Evolutionary conservation across 441 rosid species (phyloP).

Genomic region (Viola pubescens): DNA sequence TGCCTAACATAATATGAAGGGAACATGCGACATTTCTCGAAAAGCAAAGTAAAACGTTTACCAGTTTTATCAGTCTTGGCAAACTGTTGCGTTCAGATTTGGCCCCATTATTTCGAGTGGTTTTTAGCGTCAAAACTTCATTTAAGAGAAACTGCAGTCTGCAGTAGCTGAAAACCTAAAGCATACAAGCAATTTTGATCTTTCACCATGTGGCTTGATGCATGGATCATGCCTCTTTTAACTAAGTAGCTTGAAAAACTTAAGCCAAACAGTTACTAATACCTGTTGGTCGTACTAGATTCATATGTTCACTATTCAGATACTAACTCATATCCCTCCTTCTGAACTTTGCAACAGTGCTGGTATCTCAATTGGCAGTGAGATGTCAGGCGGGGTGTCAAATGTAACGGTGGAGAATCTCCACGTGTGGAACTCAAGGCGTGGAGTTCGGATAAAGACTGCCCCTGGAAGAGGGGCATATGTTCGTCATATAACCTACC

Average conservation of each 20-base stretch:
- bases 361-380: conserved; percentile 90
- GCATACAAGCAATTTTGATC: neutral
- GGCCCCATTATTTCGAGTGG: too few relatives aligned
- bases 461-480: conserved; percentile 92
- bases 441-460: conserved; percentile 86
- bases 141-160: neutral
- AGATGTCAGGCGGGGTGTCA: conserved; percentile 96
- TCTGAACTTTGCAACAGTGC: conserved; percentile 47
- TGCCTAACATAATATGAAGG: too few relatives aligned
- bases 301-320: neutral
- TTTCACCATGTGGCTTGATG: too few relatives aligned
- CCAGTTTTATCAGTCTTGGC: neutral
- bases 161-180: neutral
- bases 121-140: neutral
- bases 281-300: neutral
- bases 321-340: conserved; percentile 15
- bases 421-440: conserved; percentile 78
- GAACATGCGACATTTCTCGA: too few relatives aligned
- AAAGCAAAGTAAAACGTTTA: too few relatives aligned
- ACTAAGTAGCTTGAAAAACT: too few relatives aligned
- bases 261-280: neutral
- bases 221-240: too few relatives aligned
- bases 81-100: neutral
- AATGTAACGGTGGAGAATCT: conserved; percentile 72
- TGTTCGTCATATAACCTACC: conserved; percentile 53